A percentile compares a stretch with the other conserved stretches of the same genome.
phyloP scores from a whole-genome alignment of 2,329 filamentous ascomycete genomes.

The Alternaria viburni region DNA sequence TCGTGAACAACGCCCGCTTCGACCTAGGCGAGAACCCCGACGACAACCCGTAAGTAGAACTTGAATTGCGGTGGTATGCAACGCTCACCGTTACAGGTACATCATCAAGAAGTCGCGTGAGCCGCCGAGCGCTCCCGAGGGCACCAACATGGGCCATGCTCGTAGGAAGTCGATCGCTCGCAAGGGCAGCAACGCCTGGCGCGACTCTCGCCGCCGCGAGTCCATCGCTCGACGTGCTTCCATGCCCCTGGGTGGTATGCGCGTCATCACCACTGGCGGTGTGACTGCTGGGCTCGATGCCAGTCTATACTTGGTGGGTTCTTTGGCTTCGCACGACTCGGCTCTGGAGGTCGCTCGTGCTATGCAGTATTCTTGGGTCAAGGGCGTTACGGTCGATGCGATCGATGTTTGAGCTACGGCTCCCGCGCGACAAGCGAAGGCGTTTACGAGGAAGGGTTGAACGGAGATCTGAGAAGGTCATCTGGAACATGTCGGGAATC shows the following conservation, averaged over 20 bases:
- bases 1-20: constrained; percentile 90
- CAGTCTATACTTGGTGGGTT: constrained; percentile 81
- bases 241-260: constrained; percentile 71
- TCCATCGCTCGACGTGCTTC: constrained; percentile 79
- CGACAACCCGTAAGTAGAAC: constrained; percentile 62
- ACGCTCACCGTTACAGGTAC: constrained; percentile 72
- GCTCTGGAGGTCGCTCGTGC: constrained; percentile 76
- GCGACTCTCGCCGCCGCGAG: constrained; percentile 78
- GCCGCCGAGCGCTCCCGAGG: constrained; percentile 61
- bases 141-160: constrained; percentile 47
- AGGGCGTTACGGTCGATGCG: constrained; percentile 83
- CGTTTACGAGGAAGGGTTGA: constrained; percentile 28
- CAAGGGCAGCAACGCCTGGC: constrained; percentile 85
- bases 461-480: constrained; percentile 28
- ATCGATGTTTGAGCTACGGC: constrained; percentile 71
- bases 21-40: constrained; percentile 79
- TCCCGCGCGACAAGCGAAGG: constrained; percentile 31
- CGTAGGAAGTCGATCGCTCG: constrained; percentile 58
- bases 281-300: constrained; percentile 83
- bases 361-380: constrained; percentile 85
- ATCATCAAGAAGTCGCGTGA: constrained; percentile 68
- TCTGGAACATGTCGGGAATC: constrained; percentile 35
- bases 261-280: constrained; percentile 82
- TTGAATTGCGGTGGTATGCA: neutral
- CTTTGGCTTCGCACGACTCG: constrained; percentile 77